These are phyloP conservation scores for Pleurotus salmoneostramineus DNA, from an alignment of 768 basidiomycete species.

Conservation along the genomic window DNA sequence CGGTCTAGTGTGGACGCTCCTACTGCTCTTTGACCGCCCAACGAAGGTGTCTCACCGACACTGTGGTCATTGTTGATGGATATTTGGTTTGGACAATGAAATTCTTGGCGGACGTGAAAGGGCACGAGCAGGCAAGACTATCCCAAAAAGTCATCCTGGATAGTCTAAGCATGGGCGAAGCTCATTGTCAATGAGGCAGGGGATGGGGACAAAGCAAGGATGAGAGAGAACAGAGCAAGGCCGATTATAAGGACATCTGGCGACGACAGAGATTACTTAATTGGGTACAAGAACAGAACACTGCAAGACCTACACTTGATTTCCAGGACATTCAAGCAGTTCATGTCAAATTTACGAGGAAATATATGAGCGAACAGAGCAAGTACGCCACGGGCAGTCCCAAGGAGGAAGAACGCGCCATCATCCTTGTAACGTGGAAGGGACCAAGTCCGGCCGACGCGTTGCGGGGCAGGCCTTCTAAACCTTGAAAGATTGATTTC, in stretches of 20 bases:
- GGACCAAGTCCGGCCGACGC: neutral
- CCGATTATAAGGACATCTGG: neutral
- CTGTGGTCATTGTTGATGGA: neutral
- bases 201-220: neutral
- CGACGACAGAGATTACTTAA: neutral
- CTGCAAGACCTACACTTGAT: neutral
- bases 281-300: neutral
- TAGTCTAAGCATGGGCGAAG: neutral
- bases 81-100: neutral
- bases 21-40: neutral
- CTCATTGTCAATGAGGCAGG: neutral
- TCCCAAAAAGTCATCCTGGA: neutral
- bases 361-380: too few relatives aligned
- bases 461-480: neutral
- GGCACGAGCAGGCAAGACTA: neutral
- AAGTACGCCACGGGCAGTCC: neutral
- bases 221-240: neutral
- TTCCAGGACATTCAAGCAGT: neutral
- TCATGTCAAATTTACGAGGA: too few relatives aligned
- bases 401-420: neutral
- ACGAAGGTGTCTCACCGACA: neutral
- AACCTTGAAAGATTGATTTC: neutral
- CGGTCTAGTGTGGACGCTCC: neutral
- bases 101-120: neutral
- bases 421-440: neutral